Base-by-base conservation (phyloP, 768 basidiomycete genomes). In the Termitomyces sp. region DNA sequence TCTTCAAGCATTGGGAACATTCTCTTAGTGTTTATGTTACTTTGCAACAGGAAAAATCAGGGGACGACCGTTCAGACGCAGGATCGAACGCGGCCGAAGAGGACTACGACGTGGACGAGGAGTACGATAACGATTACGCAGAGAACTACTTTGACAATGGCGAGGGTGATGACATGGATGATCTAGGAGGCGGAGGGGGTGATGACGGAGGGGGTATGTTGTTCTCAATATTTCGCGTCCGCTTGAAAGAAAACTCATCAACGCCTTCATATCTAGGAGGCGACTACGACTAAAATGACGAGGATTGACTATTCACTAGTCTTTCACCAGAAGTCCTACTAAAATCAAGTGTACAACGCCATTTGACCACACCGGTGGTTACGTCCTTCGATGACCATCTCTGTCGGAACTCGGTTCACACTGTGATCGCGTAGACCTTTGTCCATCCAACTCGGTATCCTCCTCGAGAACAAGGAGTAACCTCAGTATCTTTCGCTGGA, bases 101-200 rank as follows among this genome's bases (percentile, higher is more conserved):
- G 26, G 91, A 93, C 69, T 93, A 93, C 66, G 91, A 93, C 62
- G 89, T 90, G 22, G 89, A 93, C 33, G 93, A 95, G 69, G 91
- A 93, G 65, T 92, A 93, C 66, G 92, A 93, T 71, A 93, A 94
- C 63, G 92, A 94, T 61, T 94, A 94, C 61, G 91, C 88, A 3
- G 88, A 89, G 60, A 91, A 94, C 68, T 93, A 94, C 78, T 94
- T 94, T 68, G 91, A 94, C 69, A 93, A 92, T 54, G 91, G 91
- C 18, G 91, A 93, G 71, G 86, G 79, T 4, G 91, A 93, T 53
- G 89, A 93, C 65, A 71, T 82, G 55, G 92, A 94, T 64, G 87
- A 91, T 64, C 70, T 90, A 22, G 90, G 87, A 5, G 91, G 82
- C 9, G 87, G 79, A 10, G 89, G 81, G 4, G 89, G 82, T 18